A percentile compares a stretch with the other conserved stretches of the same genome.
phyloP scores from a whole-genome alignment of 192 early-diverging fungal genomes.

The Chytriomyces sp. region DNA sequence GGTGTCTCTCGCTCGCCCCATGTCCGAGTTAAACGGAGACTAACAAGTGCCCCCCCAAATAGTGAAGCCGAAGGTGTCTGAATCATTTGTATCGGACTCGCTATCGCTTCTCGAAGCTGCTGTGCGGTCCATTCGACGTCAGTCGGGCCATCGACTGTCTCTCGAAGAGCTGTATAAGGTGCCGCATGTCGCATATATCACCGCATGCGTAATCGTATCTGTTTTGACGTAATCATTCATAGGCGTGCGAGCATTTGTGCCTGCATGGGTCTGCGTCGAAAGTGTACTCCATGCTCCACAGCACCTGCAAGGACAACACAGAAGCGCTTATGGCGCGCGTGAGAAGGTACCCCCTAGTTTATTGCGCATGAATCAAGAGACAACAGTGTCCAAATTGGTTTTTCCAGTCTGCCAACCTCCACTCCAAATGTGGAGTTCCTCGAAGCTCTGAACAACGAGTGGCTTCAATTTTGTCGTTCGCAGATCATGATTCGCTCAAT shows the following conservation, averaged over 20 bases:
- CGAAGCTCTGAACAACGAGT: not conserved
- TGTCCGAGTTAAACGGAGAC: not conserved
- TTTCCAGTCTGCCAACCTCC: no score
- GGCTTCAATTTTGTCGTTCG: not conserved
- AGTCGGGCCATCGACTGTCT: not conserved
- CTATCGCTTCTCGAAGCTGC: slow-evolving; percentile 9
- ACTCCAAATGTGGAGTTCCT: not conserved
- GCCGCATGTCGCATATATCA: no score
- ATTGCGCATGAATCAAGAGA: no score
- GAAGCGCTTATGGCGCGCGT: not conserved
- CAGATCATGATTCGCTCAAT: slow-evolving; percentile 78
- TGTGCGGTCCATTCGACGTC: not conserved
- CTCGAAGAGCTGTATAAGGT: slow-evolving; percentile 27
- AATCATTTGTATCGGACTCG: slow-evolving; percentile 3
- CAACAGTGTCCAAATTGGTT: no score
- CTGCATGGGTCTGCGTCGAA: not conserved
- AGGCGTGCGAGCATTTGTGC: slow-evolving; percentile 23
- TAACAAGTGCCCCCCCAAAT: not conserved
- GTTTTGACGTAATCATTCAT: not conserved
- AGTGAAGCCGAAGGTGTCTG: slow-evolving; percentile 16
- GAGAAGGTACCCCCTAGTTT: no score
- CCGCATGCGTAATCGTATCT: no score
- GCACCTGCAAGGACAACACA: not conserved
- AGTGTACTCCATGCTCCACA: slow-evolving; percentile 10
- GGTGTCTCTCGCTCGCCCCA: slow-evolving; percentile 1